phyloP scores from a whole-genome alignment of 352 stramenopile species.

The Lagenidium giganteum region DNA sequence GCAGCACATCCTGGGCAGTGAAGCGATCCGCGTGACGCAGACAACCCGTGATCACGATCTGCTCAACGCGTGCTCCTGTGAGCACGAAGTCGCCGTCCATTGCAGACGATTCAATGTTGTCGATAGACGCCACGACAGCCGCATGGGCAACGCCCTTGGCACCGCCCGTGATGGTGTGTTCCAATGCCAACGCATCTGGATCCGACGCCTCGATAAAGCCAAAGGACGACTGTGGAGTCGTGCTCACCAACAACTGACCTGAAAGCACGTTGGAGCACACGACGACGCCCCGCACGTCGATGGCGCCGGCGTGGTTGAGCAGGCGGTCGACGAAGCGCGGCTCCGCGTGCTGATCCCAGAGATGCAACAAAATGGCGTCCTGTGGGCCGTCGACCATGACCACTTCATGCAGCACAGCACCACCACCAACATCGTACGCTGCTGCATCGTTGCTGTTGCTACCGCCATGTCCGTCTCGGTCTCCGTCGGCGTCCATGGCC shows the following conservation, averaged over 20 bases:
- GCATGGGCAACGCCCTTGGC: neutral
- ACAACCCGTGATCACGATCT: conserved; percentile 25
- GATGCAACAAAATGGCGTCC: conserved; percentile 43
- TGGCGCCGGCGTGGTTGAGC: conserved; percentile 23
- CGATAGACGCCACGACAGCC: conserved; percentile 21
- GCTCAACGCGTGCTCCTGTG: conserved; percentile 38
- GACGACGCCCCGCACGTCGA: conserved; percentile 37
- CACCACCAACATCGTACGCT: conserved; percentile 33
- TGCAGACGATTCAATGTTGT: conserved; percentile 23
- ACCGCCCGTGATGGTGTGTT: neutral
- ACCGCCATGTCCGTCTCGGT: neutral
- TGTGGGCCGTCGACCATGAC: conserved; percentile 31
- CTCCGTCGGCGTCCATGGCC: neutral
- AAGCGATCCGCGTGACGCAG: conserved; percentile 24
- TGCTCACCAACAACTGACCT: conserved; percentile 49
- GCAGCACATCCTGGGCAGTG: conserved; percentile 18
- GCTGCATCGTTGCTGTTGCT: conserved; percentile 3
- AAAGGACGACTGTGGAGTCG: conserved; percentile 48
- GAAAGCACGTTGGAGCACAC: conserved; percentile 39
- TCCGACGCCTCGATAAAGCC: conserved; percentile 20
- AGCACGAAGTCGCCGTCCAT: conserved; percentile 21
- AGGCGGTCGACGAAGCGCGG: conserved; percentile 32
- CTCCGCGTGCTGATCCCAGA: conserved; percentile 66
- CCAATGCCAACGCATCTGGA: conserved; percentile 7
- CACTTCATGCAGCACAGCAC: conserved; percentile 39